phyloP scores from a whole-genome alignment of 371 early-diverging fungal genomes.

The Capniomyces stellatus region DNA sequence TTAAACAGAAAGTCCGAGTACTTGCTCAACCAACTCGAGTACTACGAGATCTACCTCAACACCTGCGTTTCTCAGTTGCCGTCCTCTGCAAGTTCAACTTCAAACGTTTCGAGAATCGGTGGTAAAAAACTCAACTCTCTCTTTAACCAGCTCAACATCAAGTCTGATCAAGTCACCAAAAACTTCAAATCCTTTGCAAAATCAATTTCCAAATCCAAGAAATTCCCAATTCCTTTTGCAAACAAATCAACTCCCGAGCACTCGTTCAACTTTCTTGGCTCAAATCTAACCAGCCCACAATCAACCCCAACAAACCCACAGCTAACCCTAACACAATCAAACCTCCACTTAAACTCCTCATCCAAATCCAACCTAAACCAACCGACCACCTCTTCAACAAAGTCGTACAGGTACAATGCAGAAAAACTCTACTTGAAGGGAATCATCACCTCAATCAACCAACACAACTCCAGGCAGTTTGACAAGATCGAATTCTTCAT shows the following conservation, averaged over 20 bases:
- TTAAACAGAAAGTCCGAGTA: conserved; percentile 64
- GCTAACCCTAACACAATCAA: no score
- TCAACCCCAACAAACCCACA: no score
- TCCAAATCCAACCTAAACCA: conserved; percentile 23
- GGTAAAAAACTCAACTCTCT: no score
- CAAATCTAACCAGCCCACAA: conserved; percentile 66
- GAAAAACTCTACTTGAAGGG: conserved; percentile 81
- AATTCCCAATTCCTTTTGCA: not conserved
- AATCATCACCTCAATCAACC: conserved; percentile 62
- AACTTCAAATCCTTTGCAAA: not conserved
- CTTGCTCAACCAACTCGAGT: conserved; percentile 63
- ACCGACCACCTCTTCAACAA: not conserved
- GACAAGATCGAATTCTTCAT: conserved; percentile 76
- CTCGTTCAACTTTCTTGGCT: conserved; percentile 75
- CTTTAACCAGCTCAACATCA: no score
- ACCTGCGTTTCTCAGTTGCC: conserved; percentile 73
- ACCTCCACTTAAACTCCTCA: no score
- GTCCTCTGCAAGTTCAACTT: conserved; percentile 40
- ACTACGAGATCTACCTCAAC: conserved; percentile 77
- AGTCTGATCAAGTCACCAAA: no score
- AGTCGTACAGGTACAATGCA: conserved; percentile 56
- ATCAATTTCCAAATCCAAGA: not conserved
- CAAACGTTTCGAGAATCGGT: conserved; percentile 11
- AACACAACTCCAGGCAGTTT: conserved; percentile 56
- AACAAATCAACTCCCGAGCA: conserved; percentile 71